phyloP scores from a whole-genome alignment of 441 rosid genomes.

The Populus hybrid region DNA sequence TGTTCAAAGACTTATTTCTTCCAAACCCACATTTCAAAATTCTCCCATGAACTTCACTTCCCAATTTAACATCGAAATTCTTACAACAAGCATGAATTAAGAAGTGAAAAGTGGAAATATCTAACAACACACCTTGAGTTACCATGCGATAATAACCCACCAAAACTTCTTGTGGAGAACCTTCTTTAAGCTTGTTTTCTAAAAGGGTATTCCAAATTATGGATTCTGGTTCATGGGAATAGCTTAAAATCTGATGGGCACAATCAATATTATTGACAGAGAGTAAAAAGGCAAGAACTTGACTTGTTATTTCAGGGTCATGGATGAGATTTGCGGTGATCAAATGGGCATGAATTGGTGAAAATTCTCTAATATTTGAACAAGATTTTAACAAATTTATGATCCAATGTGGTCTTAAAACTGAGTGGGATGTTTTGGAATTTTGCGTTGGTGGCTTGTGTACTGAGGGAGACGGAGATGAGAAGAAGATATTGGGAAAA shows the following conservation, averaged over 20 bases:
- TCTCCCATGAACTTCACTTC: slow-evolving; percentile 29
- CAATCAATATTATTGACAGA: slow-evolving; percentile 6
- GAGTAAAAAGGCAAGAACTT: slow-evolving; percentile 6
- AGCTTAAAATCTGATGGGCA: slow-evolving; percentile 5
- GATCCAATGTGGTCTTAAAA: not conserved
- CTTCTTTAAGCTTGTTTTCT: slow-evolving; percentile 7
- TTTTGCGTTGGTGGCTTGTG: not conserved
- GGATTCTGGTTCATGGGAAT: slow-evolving; percentile 4
- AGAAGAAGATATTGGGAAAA: not conserved
- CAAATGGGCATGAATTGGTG: slow-evolving; percentile 11
- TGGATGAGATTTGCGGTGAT: slow-evolving; percentile 18
- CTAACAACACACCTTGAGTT: slow-evolving; percentile 7
- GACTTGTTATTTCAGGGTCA: not conserved
- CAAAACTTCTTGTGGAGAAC: slow-evolving; percentile 1
- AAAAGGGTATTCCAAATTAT: slow-evolving; percentile 17
- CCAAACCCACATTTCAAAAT: slow-evolving; percentile 25
- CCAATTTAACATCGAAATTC: not conserved
- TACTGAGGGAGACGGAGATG: not conserved
- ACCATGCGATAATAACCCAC: slow-evolving; percentile 8
- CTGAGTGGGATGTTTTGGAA: not conserved
- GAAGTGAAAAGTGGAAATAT: slow-evolving; percentile 13
- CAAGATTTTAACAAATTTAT: slow-evolving; percentile 4
- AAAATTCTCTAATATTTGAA: slow-evolving; percentile 12
- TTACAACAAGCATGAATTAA: slow-evolving; percentile 18
- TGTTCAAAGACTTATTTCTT: slow-evolving; percentile 17